These are phyloP conservation scores for Phytophthora brassicae DNA, from an alignment of 352 stramenopile species.

Conservation along the genomic window DNA sequence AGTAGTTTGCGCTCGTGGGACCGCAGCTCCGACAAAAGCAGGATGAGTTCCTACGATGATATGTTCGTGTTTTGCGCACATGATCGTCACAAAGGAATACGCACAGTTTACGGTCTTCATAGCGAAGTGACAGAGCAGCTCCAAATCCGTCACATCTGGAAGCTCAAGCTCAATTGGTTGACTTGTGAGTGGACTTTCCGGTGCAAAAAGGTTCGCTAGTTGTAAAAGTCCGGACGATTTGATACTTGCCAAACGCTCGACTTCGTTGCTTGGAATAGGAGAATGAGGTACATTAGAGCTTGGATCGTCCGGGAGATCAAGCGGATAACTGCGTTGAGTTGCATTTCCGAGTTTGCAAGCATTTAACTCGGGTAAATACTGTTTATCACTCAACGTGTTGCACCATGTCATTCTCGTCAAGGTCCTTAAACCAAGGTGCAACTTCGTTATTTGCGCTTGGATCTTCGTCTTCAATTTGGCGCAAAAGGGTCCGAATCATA, in stretches of 20 bases:
- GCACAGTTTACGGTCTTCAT: slow-evolving; percentile 50
- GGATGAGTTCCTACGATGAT: slow-evolving; percentile 39
- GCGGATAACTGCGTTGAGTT: slow-evolving; percentile 13
- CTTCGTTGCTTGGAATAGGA: slow-evolving; percentile 36
- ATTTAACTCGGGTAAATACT: slow-evolving; percentile 10
- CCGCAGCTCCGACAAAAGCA: slow-evolving; percentile 20
- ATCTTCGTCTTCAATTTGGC: slow-evolving; percentile 3
- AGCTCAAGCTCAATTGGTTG: too few species aligned
- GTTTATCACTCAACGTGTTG: slow-evolving; percentile 18
- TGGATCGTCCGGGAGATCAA: slow-evolving; percentile 24
- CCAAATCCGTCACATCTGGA: slow-evolving; percentile 38
- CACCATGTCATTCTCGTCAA: slow-evolving; percentile 10
- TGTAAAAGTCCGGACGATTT: slow-evolving; percentile 11
- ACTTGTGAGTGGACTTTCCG: slow-evolving; percentile 8
- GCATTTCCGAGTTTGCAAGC: slow-evolving; percentile 26
- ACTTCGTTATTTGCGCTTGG: neutral
- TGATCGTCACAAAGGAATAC: slow-evolving; percentile 52
- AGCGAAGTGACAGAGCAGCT: slow-evolving; percentile 51
- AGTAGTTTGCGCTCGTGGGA: slow-evolving; percentile 50
- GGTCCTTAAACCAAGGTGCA: neutral
- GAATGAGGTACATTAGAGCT: slow-evolving; percentile 8
- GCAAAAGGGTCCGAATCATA: slow-evolving; percentile 11
- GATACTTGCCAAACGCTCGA: slow-evolving; percentile 19
- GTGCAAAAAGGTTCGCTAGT: slow-evolving; percentile 20
- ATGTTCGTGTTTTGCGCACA: slow-evolving; percentile 41